Evolutionary conservation across 352 stramenopile species (phyloP).

Genomic region (Phytophthora crassamura): DNA sequence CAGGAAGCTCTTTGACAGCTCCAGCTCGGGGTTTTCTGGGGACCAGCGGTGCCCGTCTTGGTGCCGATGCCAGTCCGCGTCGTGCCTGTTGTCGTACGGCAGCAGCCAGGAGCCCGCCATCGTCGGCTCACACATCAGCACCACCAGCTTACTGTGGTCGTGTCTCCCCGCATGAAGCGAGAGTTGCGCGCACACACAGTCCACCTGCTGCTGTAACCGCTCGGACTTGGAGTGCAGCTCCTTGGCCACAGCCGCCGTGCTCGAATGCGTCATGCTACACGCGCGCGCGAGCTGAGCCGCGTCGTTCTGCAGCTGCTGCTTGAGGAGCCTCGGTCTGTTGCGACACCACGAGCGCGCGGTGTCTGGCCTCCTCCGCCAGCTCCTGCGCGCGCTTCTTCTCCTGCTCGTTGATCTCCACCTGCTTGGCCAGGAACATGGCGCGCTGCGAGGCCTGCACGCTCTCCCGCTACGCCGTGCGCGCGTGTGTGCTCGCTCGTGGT

Average conservation of each 20-base stretch:
- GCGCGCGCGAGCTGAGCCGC: conserved; percentile 69
- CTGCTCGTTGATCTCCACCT: no score
- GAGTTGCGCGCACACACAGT: conserved; percentile 76
- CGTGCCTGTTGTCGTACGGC: conserved; percentile 74
- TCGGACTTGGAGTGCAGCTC: conserved; percentile 78
- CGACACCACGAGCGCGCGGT: conserved; percentile 61
- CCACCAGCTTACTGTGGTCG: conserved; percentile 80
- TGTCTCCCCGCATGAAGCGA: conserved; percentile 79
- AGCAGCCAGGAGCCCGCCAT: conserved; percentile 85
- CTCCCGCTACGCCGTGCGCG: conserved; percentile 74
- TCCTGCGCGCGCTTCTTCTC: conserved; percentile 79
- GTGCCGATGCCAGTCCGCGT: conserved; percentile 52
- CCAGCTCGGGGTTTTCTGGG: conserved; percentile 33
- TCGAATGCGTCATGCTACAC: conserved; percentile 78
- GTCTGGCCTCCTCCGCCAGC: conserved; percentile 67
- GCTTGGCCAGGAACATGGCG: conserved; percentile 65
- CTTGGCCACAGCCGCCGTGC: conserved; percentile 63
- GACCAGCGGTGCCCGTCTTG: conserved; percentile 37
- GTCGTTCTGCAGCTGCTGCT: conserved; percentile 75
- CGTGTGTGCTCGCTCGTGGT: no score
- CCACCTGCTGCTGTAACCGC: conserved; percentile 76
- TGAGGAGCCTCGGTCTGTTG: conserved; percentile 77
- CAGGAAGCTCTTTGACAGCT: conserved; percentile 66
- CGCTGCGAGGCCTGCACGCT: conserved; percentile 74
- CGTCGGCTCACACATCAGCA: conserved; percentile 81